Evolutionary conservation across 1,284 basidiomycete genomes (phyloP), one percentile per base, ranked within the genome.

Genomic region (Ganoderma boninense): DNA sequence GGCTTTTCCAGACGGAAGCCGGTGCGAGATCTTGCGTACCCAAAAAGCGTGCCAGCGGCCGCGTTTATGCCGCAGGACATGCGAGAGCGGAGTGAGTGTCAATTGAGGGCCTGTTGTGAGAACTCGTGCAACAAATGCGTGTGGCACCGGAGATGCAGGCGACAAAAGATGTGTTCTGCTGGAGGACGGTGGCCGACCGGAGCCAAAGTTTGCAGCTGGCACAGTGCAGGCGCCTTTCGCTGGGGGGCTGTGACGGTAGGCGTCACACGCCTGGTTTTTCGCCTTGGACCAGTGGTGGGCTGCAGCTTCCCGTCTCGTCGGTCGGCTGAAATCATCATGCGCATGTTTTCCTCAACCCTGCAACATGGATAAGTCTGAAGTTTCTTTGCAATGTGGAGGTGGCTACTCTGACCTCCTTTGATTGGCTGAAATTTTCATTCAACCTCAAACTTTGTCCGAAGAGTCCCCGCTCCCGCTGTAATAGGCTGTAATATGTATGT

Each of bases 51-150:
- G 20, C 18, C 42, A 60, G n/a, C 14, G 26, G 7, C 64, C 64
- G 40, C 29, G 32, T 56, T 44, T 13, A 11, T 40, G 40, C 64
- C 64, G 64, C 64, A 44, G 52, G 44, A 29, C 64, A 65, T 23
- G 54, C 42, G 54, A 4, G 35, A 20, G 54, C 38, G 64, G 64
- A 65, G 64, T 40, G 10, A n/a, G 38, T 54, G 49, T 35, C 49
- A 29, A 7, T 40, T 14, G 64, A 35, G 35, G 23, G 64, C 6
- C n/a, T 10, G 11, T n/a, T 11, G 2, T 16, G 49, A 43, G 23
- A 8, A 43, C 4, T 11, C n/a, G 32, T 20, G 44, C 43, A 29
- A 38, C 5, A 43, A 10, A 56, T 56, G 64, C 29, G 43, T 63
- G n/a, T 26, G 16, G 20, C 13, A 54, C 32, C 40, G 62, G 62